Conservation (phyloP, 768 basidiomycete species). For the Imleria badia region DNA sequence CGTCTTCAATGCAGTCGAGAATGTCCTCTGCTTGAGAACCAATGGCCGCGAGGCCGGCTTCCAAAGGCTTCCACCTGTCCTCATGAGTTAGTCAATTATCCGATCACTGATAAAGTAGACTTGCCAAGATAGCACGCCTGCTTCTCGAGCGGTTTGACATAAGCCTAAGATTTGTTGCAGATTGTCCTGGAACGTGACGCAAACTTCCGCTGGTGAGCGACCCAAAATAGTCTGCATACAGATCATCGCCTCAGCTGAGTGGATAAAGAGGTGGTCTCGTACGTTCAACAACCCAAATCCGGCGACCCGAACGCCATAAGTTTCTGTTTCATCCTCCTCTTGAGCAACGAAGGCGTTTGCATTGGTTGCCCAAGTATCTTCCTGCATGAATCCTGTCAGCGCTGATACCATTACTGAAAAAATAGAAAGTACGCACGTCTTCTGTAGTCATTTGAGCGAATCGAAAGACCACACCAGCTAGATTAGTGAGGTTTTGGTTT, state of each 20-base stretch:
- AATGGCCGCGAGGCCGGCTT: conserved; percentile 78
- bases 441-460: conserved; percentile 88
- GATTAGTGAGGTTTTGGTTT: conserved; percentile 40
- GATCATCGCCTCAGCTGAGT: conserved; percentile 1
- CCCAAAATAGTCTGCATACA: conserved; percentile 55
- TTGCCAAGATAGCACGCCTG: conserved; percentile 64
- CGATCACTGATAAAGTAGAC: conserved; percentile 14
- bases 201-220: conserved; percentile 49
- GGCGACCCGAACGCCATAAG: conserved; percentile 80
- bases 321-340: conserved; percentile 87
- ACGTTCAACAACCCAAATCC: conserved; percentile 84
- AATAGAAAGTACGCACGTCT: conserved; percentile 54
- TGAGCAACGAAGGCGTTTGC: conserved; percentile 92
- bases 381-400: conserved; percentile 45
- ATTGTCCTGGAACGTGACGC: conserved; percentile 50
- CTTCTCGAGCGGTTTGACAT: conserved; percentile 54
- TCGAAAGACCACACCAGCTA: conserved; percentile 59
- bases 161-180: conserved; percentile 56
- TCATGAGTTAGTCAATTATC: conserved; percentile 3
- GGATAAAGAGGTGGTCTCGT: conserved; percentile 9
- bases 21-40: conserved; percentile 80
- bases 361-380: conserved; percentile 87
- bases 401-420: background rate
- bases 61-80: conserved; percentile 87
- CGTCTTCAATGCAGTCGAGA: conserved; percentile 74